Percentiles rank a stretch among this genome's conserved stretches.
phyloP scores from a whole-genome alignment of 129 eudicot species.

The Helianthus annuus region HanXRQr2.0-SUNRISE NC_035436.2:63651283-63651782 shows the following conservation, averaged over 20 bases:
- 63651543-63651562: conserved; percentile 1
- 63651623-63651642: not conserved
- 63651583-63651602: conserved; percentile 33
- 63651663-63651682: no score
- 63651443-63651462: conserved; percentile 48
- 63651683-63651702: no score
- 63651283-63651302: conserved; percentile 43
- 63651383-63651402: not conserved
- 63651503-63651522: conserved; percentile 21
- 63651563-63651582: conserved; percentile 50
- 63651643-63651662: no score
- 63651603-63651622: not conserved
- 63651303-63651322: conserved; percentile 44
- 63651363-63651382: not conserved
- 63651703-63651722: no score
- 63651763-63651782: no score
- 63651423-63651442: conserved; percentile 29
- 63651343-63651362: not conserved
- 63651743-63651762: no score
- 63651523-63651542: not conserved
- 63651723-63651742: no score
- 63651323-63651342: conserved; percentile 47
- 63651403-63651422: not conserved
- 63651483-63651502: conserved; percentile 17
- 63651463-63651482: conserved; percentile 20